These are phyloP conservation scores for Selaginella moellendorffii DNA, from an alignment of 75 land plant species.

Conservation along the genomic window DNA sequence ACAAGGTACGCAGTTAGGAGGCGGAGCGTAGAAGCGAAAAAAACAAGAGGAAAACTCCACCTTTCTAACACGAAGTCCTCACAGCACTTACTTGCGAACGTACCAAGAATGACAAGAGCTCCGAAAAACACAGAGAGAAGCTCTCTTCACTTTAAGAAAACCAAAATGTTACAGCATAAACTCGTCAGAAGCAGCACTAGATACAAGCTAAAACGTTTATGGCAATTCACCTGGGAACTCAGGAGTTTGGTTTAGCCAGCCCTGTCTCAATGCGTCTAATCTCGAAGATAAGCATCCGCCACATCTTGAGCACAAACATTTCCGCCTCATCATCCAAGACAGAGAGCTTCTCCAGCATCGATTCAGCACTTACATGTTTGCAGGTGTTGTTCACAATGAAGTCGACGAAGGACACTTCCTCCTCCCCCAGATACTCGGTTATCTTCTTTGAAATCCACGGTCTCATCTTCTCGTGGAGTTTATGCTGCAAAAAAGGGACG, in stretches of 20 bases:
- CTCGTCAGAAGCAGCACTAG: no score
- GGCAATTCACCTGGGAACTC: background rate
- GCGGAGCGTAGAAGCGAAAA: no score
- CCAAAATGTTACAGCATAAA: no score
- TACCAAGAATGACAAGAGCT: no score
- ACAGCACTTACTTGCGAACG: no score
- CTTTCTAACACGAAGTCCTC: no score
- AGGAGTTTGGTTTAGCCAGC: slow-evolving; percentile 31
- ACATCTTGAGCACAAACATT: slow-evolving; percentile 99
- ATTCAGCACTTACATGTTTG: slow-evolving; percentile 64
- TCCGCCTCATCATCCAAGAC: slow-evolving; percentile 98
- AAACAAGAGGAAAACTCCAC: no score
- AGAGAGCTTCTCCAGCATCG: slow-evolving; percentile 66
- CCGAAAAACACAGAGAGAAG: no score
- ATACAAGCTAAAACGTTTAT: no score
- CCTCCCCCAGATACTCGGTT: slow-evolving; percentile 90
- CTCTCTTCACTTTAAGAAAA: no score
- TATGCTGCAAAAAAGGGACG: no score
- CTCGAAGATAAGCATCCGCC: slow-evolving; percentile 99
- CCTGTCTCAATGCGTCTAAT: slow-evolving; percentile 94
- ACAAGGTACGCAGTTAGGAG: no score
- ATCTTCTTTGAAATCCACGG: slow-evolving; percentile 99
- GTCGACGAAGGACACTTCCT: slow-evolving; percentile 82
- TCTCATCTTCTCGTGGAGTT: slow-evolving; percentile 84
- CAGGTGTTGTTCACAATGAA: slow-evolving; percentile 81